Percentiles rank a stretch among this genome's conserved stretches.
phyloP scores from a whole-genome alignment of 73 alveolate species.

The Breviolum minutum region DNA sequence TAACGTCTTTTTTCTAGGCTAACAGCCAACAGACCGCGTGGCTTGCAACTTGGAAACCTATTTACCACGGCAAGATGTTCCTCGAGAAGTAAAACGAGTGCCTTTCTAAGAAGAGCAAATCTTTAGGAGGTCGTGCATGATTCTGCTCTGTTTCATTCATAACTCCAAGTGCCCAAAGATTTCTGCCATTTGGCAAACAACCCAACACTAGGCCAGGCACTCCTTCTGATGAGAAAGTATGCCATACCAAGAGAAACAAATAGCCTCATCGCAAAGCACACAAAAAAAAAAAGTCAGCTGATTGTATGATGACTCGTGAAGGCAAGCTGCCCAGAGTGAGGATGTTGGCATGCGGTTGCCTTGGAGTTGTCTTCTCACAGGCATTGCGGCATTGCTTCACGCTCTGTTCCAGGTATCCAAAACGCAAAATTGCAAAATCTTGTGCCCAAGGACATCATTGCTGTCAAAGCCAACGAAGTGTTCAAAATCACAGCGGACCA shows the following conservation, averaged over 20 bases:
- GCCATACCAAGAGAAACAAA: conserved; percentile 47
- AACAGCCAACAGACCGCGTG: too few relatives aligned
- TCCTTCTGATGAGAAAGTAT: conserved; percentile 29
- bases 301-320: background rate
- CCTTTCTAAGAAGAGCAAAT: too few relatives aligned
- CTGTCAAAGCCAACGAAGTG: conserved; percentile 56
- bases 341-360: conserved; percentile 74
- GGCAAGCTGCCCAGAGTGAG: conserved; percentile 27
- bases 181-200: background rate
- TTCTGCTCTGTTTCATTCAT: too few relatives aligned
- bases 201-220: background rate
- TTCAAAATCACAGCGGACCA: conserved; percentile 9
- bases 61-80: too few relatives aligned
- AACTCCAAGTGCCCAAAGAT: background rate
- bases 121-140: too few relatives aligned
- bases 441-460: conserved; percentile 36
- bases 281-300: too few relatives aligned
- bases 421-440: background rate
- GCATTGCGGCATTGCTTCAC: background rate
- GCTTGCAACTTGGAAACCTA: too few relatives aligned
- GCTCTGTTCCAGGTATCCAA: background rate
- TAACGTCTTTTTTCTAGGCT: too few relatives aligned
- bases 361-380: background rate
- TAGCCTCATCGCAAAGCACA: conserved; percentile 22
- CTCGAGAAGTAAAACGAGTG: too few relatives aligned